phyloP scores from a whole-genome alignment of 495 filamentous ascomycete species.

The Neurospora africana region DNA sequence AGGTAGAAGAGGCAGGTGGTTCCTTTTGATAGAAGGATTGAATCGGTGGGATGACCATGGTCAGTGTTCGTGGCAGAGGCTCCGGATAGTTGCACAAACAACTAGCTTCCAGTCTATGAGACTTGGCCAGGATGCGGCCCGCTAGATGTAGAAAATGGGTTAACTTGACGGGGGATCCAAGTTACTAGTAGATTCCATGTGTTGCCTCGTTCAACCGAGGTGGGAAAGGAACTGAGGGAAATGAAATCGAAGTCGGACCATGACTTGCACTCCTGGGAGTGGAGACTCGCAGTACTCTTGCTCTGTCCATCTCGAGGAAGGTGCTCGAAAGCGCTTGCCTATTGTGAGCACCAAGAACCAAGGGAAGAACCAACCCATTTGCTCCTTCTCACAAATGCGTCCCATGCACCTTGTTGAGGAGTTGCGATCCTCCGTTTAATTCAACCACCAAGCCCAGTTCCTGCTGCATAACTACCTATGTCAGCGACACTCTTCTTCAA shows the following conservation, averaged over 20 bases:
- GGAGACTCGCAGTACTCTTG: neutral
- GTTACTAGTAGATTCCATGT: neutral
- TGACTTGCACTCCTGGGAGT: neutral
- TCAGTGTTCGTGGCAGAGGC: neutral
- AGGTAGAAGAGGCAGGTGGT: neutral
- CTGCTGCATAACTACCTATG: neutral
- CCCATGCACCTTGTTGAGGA: neutral
- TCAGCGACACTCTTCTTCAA: neutral
- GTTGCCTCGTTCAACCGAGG: neutral
- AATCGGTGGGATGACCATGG: constrained; percentile 27
- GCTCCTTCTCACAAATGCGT: neutral
- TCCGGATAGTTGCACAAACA: neutral
- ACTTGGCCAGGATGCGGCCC: neutral
- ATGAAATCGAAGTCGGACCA: neutral
- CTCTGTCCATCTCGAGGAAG: neutral
- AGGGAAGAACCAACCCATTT: neutral
- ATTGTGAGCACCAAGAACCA: neutral
- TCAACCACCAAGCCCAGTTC: neutral
- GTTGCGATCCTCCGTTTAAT: neutral
- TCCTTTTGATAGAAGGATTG: constrained; percentile 43
- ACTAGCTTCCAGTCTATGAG: neutral
- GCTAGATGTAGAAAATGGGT: neutral
- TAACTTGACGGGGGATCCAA: neutral
- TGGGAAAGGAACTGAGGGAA: neutral
- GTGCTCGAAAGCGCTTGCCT: neutral